Percentiles rank a stretch among this genome's conserved stretches.
phyloP scores from a whole-genome alignment of 352 stramenopile species.

The Phytophthora pini region DNA sequence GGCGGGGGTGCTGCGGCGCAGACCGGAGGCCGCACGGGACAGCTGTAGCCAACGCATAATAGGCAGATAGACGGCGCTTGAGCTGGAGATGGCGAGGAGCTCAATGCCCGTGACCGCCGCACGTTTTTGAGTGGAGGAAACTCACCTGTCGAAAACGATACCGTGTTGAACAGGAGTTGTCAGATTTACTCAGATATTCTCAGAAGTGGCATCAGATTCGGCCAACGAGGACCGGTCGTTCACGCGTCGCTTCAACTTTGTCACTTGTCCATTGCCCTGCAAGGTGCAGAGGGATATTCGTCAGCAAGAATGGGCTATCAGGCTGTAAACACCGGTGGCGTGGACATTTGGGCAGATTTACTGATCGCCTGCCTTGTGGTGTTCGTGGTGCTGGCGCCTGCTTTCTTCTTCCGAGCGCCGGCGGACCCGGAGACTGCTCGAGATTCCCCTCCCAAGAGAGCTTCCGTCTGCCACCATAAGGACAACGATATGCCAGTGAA shows the following conservation, averaged over 20 bases:
- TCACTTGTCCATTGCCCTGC: background rate
- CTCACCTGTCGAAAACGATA: conserved; percentile 11
- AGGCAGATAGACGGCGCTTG: background rate
- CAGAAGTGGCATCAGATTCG: conserved; percentile 1
- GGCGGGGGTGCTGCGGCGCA: conserved; percentile 29
- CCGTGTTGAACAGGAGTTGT: background rate
- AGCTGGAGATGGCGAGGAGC: conserved; percentile 18
- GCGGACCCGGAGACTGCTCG: background rate
- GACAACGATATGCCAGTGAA: background rate
- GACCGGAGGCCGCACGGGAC: conserved; percentile 42
- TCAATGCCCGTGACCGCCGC: conserved; percentile 28
- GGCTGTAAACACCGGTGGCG: conserved; percentile 2
- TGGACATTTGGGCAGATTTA: conserved; percentile 64
- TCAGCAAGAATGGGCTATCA: conserved; percentile 1
- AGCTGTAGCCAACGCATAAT: conserved; percentile 70
- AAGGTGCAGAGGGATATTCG: background rate
- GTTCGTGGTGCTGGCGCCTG: conserved; percentile 70
- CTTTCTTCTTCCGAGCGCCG: conserved; percentile 57
- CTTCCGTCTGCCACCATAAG: conserved; percentile 8
- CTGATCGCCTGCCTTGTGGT: conserved; percentile 64
- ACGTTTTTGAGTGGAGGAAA: conserved; percentile 39
- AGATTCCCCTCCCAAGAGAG: background rate
- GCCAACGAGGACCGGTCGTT: background rate
- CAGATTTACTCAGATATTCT: background rate
- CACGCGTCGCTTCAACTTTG: conserved; percentile 13